Conservation (phyloP, 768 basidiomycete species). For the Mycena galopus region DNA sequence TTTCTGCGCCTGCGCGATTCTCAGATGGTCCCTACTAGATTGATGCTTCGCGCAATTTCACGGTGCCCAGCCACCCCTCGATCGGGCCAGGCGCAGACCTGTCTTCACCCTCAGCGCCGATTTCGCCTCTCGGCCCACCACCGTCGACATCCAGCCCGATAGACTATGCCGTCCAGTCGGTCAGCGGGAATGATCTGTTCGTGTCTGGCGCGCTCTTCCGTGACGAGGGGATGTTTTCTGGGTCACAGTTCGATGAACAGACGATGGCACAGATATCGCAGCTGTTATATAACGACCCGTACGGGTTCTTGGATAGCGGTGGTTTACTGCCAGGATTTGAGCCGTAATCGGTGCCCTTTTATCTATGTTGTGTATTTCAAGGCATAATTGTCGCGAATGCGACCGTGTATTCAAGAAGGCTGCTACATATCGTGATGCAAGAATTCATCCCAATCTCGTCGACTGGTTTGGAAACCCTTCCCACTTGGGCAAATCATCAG, state of each 20-base stretch:
- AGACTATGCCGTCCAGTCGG: neutral
- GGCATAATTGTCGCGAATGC: neutral
- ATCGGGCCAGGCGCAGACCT: neutral
- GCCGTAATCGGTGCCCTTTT: neutral
- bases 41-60: conserved; percentile 18
- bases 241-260: conserved; percentile 24
- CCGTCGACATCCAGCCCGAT: conserved; percentile 10
- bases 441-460: neutral
- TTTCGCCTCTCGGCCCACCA: neutral
- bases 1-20: neutral
- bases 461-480: conserved; percentile 11
- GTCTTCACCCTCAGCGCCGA: neutral
- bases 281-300: conserved; percentile 21
- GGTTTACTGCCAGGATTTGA: neutral
- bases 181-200: conserved; percentile 24
- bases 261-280: conserved; percentile 29
- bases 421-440: too few relatives aligned
- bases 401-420: too few relatives aligned
- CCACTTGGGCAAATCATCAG: conserved; percentile 33
- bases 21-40: conserved; percentile 6
- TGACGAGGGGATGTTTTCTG: conserved; percentile 22
- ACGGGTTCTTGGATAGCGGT: conserved; percentile 16
- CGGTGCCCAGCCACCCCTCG: neutral
- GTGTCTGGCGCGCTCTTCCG: conserved; percentile 22
- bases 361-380: neutral